These are phyloP conservation scores for Ploettnerulaceae sp. DNA, from an alignment of 2,329 filamentous ascomycete species.

Conservation along the genomic window DNA sequence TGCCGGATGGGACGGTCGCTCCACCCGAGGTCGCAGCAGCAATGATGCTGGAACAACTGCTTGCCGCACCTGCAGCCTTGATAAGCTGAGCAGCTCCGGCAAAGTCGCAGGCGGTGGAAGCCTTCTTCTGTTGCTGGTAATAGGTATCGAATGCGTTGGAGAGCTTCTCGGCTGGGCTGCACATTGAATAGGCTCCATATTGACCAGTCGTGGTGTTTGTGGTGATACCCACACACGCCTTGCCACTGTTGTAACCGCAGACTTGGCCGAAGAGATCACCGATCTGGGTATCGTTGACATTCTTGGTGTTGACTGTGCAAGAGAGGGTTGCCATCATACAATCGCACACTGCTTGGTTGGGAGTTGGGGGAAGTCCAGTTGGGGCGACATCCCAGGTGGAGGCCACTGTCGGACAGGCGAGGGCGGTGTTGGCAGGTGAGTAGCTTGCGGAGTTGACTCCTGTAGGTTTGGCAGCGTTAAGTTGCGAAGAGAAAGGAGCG, in stretches of 20 bases:
- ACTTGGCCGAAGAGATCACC: constrained; percentile 57
- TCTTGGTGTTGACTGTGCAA: constrained; percentile 57
- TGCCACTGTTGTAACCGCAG: constrained; percentile 44
- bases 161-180: constrained; percentile 64
- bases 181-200: constrained; percentile 76
- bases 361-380: constrained; percentile 68
- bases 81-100: constrained; percentile 56
- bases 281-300: constrained; percentile 52
- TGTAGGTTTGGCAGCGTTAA: constrained; percentile 47
- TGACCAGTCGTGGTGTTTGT: constrained; percentile 57
- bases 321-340: constrained; percentile 74
- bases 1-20: constrained; percentile 7
- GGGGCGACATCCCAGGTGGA: constrained; percentile 41
- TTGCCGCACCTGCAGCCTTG: constrained; percentile 32
- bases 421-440: constrained; percentile 39
- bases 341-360: constrained; percentile 69
- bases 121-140: constrained; percentile 27
- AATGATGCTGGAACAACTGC: constrained; percentile 24
- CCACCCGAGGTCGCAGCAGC: constrained; percentile 17
- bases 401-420: constrained; percentile 27
- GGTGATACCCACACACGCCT: constrained; percentile 21
- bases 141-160: constrained; percentile 69
- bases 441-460: constrained; percentile 60
- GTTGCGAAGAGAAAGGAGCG: constrained; percentile 29
- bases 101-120: constrained; percentile 62